These are phyloP conservation scores for Lactarius akahatsu DNA, from an alignment of 768 basidiomycete genomes.

Conservation along the genomic window DNA sequence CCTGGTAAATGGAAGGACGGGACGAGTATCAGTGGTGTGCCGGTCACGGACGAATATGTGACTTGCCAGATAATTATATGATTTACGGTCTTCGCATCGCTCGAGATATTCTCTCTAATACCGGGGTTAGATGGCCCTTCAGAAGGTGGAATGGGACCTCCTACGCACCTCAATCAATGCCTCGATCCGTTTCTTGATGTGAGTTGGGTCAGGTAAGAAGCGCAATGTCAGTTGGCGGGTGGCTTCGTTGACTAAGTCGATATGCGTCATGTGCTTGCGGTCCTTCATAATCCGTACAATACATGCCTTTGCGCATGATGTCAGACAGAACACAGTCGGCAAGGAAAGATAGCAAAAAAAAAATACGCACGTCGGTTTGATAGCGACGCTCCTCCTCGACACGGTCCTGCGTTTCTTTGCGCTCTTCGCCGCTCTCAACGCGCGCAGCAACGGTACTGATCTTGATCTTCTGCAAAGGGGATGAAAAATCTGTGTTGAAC, in stretches of 20 bases:
- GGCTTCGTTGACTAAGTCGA: constrained; percentile 87
- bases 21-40: not conserved
- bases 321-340: constrained; percentile 6
- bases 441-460: constrained; percentile 86
- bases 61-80: constrained; percentile 76
- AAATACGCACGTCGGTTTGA: constrained; percentile 74
- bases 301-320: constrained; percentile 65
- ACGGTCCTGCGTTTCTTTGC: constrained; percentile 84
- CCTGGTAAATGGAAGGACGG: constrained; percentile 1
- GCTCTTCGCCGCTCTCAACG: constrained; percentile 82
- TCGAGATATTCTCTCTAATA: constrained; percentile 90
- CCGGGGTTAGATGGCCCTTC: not conserved
- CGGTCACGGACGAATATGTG: not conserved
- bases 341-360: not conserved
- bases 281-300: constrained; percentile 98
- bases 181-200: constrained; percentile 94
- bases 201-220: constrained; percentile 81
- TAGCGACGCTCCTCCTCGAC: constrained; percentile 91
- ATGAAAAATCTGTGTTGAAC: constrained; percentile 81
- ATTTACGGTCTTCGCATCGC: constrained; percentile 81
- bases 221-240: constrained; percentile 80
- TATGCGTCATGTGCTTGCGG: constrained; percentile 84
- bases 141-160: not conserved
- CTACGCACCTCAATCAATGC: constrained; percentile 81
- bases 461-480: constrained; percentile 87